Evolutionary conservation across 495 filamentous ascomycete genomes (phyloP).

Genomic region (Podospora comata): DNA sequence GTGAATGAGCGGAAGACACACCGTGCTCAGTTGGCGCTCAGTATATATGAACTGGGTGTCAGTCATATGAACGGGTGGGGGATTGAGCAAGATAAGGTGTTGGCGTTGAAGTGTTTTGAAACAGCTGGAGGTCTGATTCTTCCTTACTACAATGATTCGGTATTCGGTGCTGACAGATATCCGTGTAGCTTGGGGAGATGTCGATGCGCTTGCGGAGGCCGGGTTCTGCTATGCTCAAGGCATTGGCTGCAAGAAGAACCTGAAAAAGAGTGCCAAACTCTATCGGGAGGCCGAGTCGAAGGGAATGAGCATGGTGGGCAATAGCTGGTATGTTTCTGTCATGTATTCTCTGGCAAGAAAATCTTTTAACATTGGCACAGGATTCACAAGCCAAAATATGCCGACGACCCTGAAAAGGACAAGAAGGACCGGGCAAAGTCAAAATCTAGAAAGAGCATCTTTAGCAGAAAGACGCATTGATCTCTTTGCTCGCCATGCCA

Average conservation of each 20-base stretch:
- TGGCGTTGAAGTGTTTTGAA: slow-evolving; percentile 91
- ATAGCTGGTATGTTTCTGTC: slow-evolving; percentile 80
- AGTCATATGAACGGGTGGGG: slow-evolving; percentile 98
- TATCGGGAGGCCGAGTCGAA: slow-evolving; percentile 88
- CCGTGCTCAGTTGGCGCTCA: slow-evolving; percentile 87
- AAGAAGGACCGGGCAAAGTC: slow-evolving; percentile 46
- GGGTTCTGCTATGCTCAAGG: slow-evolving; percentile 87
- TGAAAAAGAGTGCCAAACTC: slow-evolving; percentile 88
- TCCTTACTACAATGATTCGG: background rate
- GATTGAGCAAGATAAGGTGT: slow-evolving; percentile 82
- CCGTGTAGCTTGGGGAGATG: slow-evolving; percentile 78
- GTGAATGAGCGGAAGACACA: slow-evolving; percentile 67
- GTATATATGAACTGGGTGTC: slow-evolving; percentile 94
- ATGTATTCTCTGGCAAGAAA: background rate
- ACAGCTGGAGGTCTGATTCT: slow-evolving; percentile 70
- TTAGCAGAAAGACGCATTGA: slow-evolving; percentile 33
- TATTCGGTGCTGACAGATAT: slow-evolving; percentile 17
- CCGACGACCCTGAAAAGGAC: slow-evolving; percentile 50
- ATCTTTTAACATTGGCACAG: slow-evolving; percentile 38
- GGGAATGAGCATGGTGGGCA: slow-evolving; percentile 96
- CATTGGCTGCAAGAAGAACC: slow-evolving; percentile 86
- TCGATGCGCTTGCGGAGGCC: slow-evolving; percentile 83
- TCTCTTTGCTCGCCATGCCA: background rate
- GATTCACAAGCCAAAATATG: slow-evolving; percentile 94
- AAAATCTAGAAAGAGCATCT: slow-evolving; percentile 43